Percentiles rank a stretch among this genome's conserved stretches.
Evolutionary conservation across 2,329 filamentous ascomycete genomes (phyloP).

Genomic region (Microcyclospora pomicola): DNA sequence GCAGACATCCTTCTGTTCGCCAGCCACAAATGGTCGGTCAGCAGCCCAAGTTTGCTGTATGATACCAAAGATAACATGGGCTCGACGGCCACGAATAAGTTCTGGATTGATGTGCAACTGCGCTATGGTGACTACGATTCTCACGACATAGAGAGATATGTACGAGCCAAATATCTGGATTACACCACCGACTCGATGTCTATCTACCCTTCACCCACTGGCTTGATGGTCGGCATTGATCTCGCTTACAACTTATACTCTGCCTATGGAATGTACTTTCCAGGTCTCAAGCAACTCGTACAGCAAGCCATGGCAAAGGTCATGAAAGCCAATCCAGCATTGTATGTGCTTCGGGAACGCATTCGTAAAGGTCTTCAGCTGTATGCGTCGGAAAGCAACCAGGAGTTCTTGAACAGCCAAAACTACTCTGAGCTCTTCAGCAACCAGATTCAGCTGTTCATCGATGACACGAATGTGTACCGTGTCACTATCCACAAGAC

Average conservation of each 20-base stretch:
- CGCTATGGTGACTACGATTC: conserved; percentile 97
- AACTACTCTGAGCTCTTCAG: conserved; percentile 99
- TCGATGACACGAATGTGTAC: conserved; percentile 98
- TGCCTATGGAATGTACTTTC: conserved; percentile 97
- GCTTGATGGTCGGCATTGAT: conserved; percentile 95
- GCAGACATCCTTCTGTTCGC: conserved; percentile 95
- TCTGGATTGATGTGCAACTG: conserved; percentile 95
- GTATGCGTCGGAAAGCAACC: conserved; percentile 96
- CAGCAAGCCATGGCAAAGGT: conserved; percentile 99
- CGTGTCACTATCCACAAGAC: conserved; percentile 99
- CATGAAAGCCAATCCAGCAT: conserved; percentile 96
- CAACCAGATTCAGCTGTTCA: conserved; percentile 97
- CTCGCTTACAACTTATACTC: conserved; percentile 97
- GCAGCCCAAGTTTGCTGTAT: conserved; percentile 78
- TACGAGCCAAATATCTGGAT: conserved; percentile 93
- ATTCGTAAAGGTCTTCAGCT: conserved; percentile 96
- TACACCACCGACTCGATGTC: conserved; percentile 98
- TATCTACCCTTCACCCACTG: conserved; percentile 93
- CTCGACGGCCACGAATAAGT: conserved; percentile 91
- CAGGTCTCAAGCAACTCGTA: conserved; percentile 82
- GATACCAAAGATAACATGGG: conserved; percentile 95
- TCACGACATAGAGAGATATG: conserved; percentile 96
- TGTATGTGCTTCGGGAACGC: conserved; percentile 93
- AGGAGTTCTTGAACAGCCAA: conserved; percentile 97
- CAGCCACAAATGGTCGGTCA: conserved; percentile 98